Evolutionary conservation across 305 asterid genomes (phyloP), one percentile per base, ranked within the genome.

Genomic region (Stenogyne calaminthoides): DNA sequence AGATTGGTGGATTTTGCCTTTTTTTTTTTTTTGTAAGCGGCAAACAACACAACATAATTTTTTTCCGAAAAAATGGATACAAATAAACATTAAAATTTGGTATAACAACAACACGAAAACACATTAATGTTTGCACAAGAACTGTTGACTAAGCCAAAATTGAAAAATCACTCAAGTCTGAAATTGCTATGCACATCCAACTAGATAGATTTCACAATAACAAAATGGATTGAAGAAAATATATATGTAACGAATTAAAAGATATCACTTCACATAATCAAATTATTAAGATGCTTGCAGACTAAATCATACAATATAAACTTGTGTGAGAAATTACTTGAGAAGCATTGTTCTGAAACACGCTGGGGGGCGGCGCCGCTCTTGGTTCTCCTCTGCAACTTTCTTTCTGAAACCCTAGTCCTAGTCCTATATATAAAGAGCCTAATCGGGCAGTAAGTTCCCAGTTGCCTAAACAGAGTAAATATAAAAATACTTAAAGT

Each of bases 311-410:
- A 46, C 9, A 46, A 46, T 46, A 14, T 1, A 42, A 6, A 46
- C 12, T 4, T 7, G 75, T 74, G 77, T 2, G 64, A 56, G 70
- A n/a, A 57, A 58, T 73, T 83, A 86, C 91, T 86, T 88, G 81
- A 88, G 88, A 80, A 88, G 89, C 91, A 88, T 88, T 64, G 81
- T 63, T 75, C 71, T 25, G 44, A 9, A 12, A n/a, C n/a, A 18
- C 20, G 57, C n/a, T 54, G n/a, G 77, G 27, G 10, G 71, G n/a
- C 78, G 70, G n/a, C 78, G 70, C 81, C 67, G 81, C 84, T 44
- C 75, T 77, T 64, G 60, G 71, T 58, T 51, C 44, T 59, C 20
- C 57, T 32, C 75, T 46, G 19, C 55, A 61, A 7, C 10, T 60
- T 22, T n/a, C n/a, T n/a, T n/a, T 29, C 10, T 8, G 55, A 84